These are phyloP conservation scores for Botrytis fragariae DNA, from an alignment of 2,329 filamentous ascomycete species.

Conservation along the genomic window DNA sequence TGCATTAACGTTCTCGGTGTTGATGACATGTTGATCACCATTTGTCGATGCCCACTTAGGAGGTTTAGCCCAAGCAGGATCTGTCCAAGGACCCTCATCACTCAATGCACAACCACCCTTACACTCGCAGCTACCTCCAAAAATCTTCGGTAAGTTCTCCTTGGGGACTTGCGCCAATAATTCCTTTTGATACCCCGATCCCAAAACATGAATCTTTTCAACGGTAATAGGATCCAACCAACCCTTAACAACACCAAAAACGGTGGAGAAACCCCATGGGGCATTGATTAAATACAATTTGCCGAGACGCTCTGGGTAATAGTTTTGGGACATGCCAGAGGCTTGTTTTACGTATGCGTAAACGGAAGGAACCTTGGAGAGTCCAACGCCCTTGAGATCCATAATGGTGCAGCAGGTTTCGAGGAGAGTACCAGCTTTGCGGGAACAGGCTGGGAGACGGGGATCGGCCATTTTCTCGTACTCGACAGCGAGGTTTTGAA, in stretches of 20 bases:
- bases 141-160: slow-evolving; percentile 84
- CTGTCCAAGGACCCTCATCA: slow-evolving; percentile 88
- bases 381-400: slow-evolving; percentile 91
- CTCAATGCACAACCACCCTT: slow-evolving; percentile 78
- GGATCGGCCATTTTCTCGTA: slow-evolving; percentile 96
- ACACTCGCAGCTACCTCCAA: slow-evolving; percentile 83
- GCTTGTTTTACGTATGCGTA: slow-evolving; percentile 85
- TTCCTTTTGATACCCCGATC: slow-evolving; percentile 76
- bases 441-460: slow-evolving; percentile 89
- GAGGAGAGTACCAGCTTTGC: slow-evolving; percentile 82
- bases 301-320: slow-evolving; percentile 96
- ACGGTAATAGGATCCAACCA: slow-evolving; percentile 98
- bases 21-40: slow-evolving; percentile 39
- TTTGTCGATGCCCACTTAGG: slow-evolving; percentile 55
- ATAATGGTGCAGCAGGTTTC: slow-evolving; percentile 99
- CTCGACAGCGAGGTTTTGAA: slow-evolving; percentile 93
- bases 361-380: slow-evolving; percentile 77
- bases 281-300: slow-evolving; percentile 98
- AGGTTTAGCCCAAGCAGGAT: slow-evolving; percentile 63
- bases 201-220: slow-evolving; percentile 90
- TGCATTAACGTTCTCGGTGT: slow-evolving; percentile 38
- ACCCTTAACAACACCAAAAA: slow-evolving; percentile 83
- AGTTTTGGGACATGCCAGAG: slow-evolving; percentile 91
- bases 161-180: slow-evolving; percentile 79
- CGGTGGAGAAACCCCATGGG: slow-evolving; percentile 87